Evolutionary conservation across 208 protist species (phyloP).

Genomic region (Trichomonas tenax): DNA sequence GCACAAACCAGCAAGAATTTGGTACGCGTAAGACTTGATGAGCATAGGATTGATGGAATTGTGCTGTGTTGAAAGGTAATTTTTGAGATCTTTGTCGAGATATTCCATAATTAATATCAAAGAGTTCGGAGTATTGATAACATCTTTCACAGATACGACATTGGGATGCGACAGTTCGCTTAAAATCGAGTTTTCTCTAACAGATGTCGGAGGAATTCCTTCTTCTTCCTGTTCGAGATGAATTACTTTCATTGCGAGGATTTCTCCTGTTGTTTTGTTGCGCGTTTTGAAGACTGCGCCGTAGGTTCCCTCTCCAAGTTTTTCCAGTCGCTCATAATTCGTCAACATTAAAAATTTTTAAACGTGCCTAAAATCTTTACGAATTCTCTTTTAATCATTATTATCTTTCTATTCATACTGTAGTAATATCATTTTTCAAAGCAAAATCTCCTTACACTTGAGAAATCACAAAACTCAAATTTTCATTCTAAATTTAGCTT

Average conservation of each 20-base stretch:
- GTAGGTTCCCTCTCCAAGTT: background rate
- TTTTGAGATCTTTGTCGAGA: background rate
- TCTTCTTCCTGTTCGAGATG: background rate
- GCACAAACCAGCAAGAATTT: conserved; percentile 57
- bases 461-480: too few relatives aligned
- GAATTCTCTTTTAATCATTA: too few relatives aligned
- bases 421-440: too few relatives aligned
- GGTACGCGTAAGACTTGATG: conserved; percentile 35
- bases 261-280: background rate
- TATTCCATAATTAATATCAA: background rate
- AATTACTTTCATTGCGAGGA: background rate
- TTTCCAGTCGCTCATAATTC: background rate
- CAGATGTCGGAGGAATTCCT: background rate
- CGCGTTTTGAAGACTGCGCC: background rate
- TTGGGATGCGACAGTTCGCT: conserved; percentile 34
- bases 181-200: conserved; percentile 40
- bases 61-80: background rate
- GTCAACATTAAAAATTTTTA: background rate
- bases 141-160: conserved; percentile 34
- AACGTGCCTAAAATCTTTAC: background rate
- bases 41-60: background rate
- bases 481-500: too few relatives aligned
- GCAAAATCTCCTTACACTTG: too few relatives aligned
- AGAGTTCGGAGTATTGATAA: background rate
- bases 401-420: too few relatives aligned